Evolutionary conservation across 768 basidiomycete species (phyloP).

Genomic region (Rhodosporidiobolus odoratus): DNA sequence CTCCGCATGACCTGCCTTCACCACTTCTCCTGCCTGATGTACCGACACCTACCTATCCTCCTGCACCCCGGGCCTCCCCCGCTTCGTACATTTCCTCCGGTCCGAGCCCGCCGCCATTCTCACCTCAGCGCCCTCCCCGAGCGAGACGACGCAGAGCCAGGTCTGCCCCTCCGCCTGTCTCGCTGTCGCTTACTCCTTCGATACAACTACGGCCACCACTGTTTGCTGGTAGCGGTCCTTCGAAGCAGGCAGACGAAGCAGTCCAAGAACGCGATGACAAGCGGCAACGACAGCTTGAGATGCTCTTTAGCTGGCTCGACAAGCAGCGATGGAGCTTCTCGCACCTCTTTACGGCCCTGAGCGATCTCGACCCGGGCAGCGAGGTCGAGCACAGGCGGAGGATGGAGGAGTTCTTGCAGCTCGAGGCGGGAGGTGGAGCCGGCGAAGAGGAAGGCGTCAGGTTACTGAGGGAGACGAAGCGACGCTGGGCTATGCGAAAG

Average conservation of each 20-base stretch:
- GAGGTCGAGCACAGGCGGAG: conserved; percentile 4
- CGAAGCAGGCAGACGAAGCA: background rate
- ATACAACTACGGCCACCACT: background rate
- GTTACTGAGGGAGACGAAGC: background rate
- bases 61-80: background rate
- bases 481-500: conserved; percentile 1
- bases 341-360: conserved; percentile 16
- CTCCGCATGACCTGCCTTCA: conserved; percentile 10
- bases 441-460: background rate
- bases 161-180: background rate
- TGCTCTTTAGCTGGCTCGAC: conserved; percentile 24
- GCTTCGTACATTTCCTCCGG: background rate
- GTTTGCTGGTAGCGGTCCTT: background rate
- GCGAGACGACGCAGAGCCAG: background rate
- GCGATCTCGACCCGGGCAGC: background rate
- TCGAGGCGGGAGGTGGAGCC: background rate
- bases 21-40: conserved; percentile 6
- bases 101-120: background rate
- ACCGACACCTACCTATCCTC: background rate
- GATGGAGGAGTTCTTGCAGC: conserved; percentile 15
- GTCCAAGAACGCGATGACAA: background rate
- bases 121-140: background rate
- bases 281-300: background rate
- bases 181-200: background rate
- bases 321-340: conserved; percentile 22